Conservation (phyloP, 306 rosid genomes). For the Quercus cerris region DNA sequence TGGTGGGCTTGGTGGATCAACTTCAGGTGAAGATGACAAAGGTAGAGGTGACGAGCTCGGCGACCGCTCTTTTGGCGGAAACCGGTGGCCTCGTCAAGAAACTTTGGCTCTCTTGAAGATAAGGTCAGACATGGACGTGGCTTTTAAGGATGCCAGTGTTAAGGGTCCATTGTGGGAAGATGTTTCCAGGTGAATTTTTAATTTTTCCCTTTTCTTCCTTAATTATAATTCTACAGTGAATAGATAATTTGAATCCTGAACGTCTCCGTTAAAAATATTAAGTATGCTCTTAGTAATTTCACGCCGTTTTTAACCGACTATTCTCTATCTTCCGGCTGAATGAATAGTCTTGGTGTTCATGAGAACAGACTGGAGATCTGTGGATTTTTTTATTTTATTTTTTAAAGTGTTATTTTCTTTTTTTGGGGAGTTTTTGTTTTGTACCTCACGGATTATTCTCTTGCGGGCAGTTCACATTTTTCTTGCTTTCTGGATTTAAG, state of each 20-base stretch:
- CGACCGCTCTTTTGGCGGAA: constrained; percentile 74
- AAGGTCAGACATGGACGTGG: constrained; percentile 90
- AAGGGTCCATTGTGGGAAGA: constrained; percentile 99
- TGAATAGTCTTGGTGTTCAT: background rate
- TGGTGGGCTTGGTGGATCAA: constrained; percentile 46
- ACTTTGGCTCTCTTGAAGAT: constrained; percentile 83
- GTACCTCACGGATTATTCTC: constrained; percentile 12
- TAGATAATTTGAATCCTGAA: too few species aligned
- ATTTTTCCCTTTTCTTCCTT: background rate
- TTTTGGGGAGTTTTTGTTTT: background rate
- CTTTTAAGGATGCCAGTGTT: constrained; percentile 80
- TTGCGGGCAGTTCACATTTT: background rate
- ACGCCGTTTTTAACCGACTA: too few species aligned
- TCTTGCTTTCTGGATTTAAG: background rate
- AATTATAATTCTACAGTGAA: too few species aligned
- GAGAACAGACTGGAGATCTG: constrained; percentile 38
- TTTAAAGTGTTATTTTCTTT: background rate
- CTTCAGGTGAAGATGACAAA: constrained; percentile 68
- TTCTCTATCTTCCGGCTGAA: too few species aligned
- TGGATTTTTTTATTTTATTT: background rate
- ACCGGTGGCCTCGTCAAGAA: constrained; percentile 92
- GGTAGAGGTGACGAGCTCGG: constrained; percentile 43
- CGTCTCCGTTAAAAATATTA: too few species aligned
- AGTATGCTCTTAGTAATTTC: too few species aligned
- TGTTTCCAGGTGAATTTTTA: constrained; percentile 62